phyloP scores from a whole-genome alignment of 768 basidiomycete genomes.

The Royoungia palumana region DNA sequence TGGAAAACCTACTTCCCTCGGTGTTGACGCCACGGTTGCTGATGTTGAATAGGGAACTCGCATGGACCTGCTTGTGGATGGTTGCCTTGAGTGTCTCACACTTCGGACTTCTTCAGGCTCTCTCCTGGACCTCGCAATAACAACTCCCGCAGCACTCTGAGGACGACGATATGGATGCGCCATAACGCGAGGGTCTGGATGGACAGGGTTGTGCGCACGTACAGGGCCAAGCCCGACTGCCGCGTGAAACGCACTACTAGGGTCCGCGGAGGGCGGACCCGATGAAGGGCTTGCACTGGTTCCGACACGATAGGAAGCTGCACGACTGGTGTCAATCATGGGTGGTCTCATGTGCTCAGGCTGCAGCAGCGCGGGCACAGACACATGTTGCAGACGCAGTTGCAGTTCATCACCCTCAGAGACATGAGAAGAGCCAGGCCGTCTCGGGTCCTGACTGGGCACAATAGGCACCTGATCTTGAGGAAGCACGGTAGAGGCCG shows the following conservation, averaged over 20 bases:
- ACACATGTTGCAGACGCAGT: conserved; percentile 24
- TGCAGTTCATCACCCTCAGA: conserved; percentile 24
- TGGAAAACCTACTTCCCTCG: not conserved
- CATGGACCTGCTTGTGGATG: conserved; percentile 6
- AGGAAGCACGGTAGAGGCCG: conserved; percentile 16
- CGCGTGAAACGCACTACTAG: conserved; percentile 12
- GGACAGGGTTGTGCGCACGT: conserved; percentile 25
- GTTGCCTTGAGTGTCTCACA: conserved; percentile 31
- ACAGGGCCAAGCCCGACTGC: conserved; percentile 19
- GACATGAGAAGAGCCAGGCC: conserved; percentile 18
- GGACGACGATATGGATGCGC: conserved; percentile 31
- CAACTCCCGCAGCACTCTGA: conserved; percentile 26
- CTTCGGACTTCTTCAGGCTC: conserved; percentile 23
- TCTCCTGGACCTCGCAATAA: conserved; percentile 26
- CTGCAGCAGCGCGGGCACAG: conserved; percentile 16
- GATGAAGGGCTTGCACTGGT: conserved; percentile 31
- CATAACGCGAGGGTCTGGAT: conserved; percentile 14
- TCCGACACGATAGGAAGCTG: conserved; percentile 19
- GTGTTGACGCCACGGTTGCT: not conserved
- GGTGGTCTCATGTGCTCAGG: conserved; percentile 34
- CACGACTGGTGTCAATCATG: conserved; percentile 32
- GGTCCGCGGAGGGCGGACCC: conserved; percentile 29
- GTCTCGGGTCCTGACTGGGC: conserved; percentile 26
- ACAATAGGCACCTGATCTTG: conserved; percentile 31
- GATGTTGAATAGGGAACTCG: conserved; percentile 10